Conservation (phyloP, 2,329 filamentous ascomycete species). For the Arthrobotrys iridis region DNA sequence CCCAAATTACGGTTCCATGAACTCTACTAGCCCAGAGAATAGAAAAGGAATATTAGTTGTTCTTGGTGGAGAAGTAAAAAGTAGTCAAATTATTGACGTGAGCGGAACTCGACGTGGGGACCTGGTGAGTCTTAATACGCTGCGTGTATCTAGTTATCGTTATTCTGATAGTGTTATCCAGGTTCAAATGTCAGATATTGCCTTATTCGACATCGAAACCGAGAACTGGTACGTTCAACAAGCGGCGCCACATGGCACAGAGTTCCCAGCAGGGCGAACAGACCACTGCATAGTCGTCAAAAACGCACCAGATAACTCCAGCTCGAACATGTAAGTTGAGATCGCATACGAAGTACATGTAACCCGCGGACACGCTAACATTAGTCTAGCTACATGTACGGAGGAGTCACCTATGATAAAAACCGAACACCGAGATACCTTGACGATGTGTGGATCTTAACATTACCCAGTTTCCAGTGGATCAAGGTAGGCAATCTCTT, state of each 20-base stretch:
- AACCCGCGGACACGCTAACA: neutral
- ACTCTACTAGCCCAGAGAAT: neutral
- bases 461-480: conserved; percentile 58
- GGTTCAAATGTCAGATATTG: conserved; percentile 51
- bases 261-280: conserved; percentile 36
- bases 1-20: conserved; percentile 24
- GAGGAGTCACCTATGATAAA: conserved; percentile 23
- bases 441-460: conserved; percentile 57
- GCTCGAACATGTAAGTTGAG: conserved; percentile 28
- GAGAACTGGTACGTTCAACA: conserved; percentile 48
- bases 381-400: conserved; percentile 38
- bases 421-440: conserved; percentile 15
- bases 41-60: conserved; percentile 32
- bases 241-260: conserved; percentile 28
- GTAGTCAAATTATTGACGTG: conserved; percentile 48
- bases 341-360: neutral
- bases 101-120: conserved; percentile 46
- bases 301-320: conserved; percentile 35
- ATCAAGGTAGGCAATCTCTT: conserved; percentile 50
- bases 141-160: neutral
- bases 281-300: conserved; percentile 47
- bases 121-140: conserved; percentile 10
- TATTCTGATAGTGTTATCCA: neutral
- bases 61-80: conserved; percentile 45
- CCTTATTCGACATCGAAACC: conserved; percentile 31